Percentiles rank a stretch among this genome's conserved stretches.
These are phyloP conservation scores for Margaritispora aquatica DNA, from an alignment of 495 filamentous ascomycete species.

Conservation along the genomic window DNA sequence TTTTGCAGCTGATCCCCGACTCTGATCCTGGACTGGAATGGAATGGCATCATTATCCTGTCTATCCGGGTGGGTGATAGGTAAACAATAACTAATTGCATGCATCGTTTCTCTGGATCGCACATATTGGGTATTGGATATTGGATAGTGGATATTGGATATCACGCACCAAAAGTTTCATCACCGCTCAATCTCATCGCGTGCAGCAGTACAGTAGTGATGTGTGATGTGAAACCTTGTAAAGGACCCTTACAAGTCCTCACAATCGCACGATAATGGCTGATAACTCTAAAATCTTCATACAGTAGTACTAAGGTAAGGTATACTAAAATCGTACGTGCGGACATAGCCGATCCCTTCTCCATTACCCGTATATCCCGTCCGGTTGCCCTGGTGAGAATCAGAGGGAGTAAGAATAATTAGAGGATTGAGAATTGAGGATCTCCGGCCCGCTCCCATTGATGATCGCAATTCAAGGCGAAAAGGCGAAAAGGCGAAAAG, in stretches of 20 bases:
- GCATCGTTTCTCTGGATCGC: neutral
- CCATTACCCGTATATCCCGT: neutral
- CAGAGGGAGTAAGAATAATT: too few relatives aligned
- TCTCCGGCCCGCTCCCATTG: slow-evolving; percentile 18
- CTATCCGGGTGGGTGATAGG: too few relatives aligned
- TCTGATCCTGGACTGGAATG: too few relatives aligned
- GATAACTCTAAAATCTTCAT: too few relatives aligned
- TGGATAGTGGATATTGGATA: neutral
- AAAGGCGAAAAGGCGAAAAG: neutral
- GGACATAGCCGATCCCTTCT: slow-evolving; percentile 5
- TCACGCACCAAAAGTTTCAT: neutral
- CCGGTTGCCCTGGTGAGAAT: neutral
- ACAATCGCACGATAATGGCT: too few relatives aligned
- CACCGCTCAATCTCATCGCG: too few relatives aligned
- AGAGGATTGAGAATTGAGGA: too few relatives aligned
- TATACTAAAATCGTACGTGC: too few relatives aligned
- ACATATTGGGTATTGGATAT: too few relatives aligned
- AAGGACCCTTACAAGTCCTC: neutral
- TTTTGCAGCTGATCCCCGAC: slow-evolving; percentile 6
- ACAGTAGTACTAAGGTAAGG: neutral
- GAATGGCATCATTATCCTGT: neutral
- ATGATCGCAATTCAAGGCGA: slow-evolving; percentile 1
- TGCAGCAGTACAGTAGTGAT: neutral
- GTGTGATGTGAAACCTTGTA: neutral
- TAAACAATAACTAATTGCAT: neutral